Conservation (phyloP, 2,329 filamentous ascomycete species). For the Ceratocystis cacaofunesta region DNA sequence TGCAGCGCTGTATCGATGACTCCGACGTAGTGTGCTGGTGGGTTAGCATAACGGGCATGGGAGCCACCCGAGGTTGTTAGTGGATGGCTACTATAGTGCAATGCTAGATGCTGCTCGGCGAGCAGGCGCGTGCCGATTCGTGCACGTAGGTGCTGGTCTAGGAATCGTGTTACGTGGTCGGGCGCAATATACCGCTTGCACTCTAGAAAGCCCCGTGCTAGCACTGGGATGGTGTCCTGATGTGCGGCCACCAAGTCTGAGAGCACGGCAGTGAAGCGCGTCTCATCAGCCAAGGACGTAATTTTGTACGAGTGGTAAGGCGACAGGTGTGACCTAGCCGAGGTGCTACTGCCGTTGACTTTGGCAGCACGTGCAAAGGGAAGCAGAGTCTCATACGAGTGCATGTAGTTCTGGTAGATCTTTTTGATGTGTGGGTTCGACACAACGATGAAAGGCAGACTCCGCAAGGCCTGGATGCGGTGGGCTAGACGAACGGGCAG, state of each 20-base stretch:
- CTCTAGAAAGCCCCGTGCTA: constrained; percentile 85
- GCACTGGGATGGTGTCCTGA: constrained; percentile 80
- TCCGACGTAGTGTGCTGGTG: constrained; percentile 61
- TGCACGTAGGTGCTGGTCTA: constrained; percentile 86
- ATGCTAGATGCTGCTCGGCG: constrained; percentile 88
- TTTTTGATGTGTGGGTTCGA: constrained; percentile 90
- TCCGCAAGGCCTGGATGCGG: constrained; percentile 81
- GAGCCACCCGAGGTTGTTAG: constrained; percentile 26
- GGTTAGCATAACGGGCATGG: constrained; percentile 41
- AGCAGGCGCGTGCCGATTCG: constrained; percentile 88
- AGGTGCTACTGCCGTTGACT: constrained; percentile 8
- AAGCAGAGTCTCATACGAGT: constrained; percentile 78
- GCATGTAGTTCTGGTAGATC: constrained; percentile 93
- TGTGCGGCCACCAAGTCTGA: constrained; percentile 93
- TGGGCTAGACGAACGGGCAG: constrained; percentile 85
- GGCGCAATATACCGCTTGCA: constrained; percentile 79
- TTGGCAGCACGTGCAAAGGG: constrained; percentile 51
- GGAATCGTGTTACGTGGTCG: constrained; percentile 70
- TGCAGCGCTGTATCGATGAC: constrained; percentile 85
- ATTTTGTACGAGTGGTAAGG: constrained; percentile 32
- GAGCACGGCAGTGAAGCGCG: constrained; percentile 80
- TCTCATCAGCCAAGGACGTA: constrained; percentile 46
- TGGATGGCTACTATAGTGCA: constrained; percentile 48
- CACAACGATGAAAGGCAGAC: constrained; percentile 93
- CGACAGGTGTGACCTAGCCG: neutral